phyloP scores from a whole-genome alignment of 305 asterid species.

The Fraxinus latifolia region DNA sequence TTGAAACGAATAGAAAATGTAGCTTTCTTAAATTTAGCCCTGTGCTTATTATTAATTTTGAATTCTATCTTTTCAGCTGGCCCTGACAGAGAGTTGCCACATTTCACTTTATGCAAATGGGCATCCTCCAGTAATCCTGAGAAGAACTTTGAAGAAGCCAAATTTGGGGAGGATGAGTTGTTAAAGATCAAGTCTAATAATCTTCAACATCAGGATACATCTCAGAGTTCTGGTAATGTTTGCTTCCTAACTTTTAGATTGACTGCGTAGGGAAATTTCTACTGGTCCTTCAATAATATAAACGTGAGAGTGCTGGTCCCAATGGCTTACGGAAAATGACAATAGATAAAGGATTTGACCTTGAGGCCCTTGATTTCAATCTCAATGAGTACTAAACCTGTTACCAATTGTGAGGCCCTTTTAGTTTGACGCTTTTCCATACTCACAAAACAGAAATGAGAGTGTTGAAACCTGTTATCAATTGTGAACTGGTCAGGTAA shows the following conservation, averaged over 20 bases:
- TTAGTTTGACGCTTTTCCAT: background rate
- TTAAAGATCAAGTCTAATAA: slow-evolving; percentile 32
- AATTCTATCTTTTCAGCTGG: slow-evolving; percentile 33
- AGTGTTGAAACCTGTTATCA: background rate
- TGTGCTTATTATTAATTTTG: slow-evolving; percentile 3
- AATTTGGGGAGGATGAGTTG: slow-evolving; percentile 43
- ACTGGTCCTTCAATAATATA: background rate
- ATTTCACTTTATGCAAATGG: slow-evolving; percentile 68
- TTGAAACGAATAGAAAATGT: background rate
- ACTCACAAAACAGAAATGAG: background rate
- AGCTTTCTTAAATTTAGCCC: background rate
- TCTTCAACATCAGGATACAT: slow-evolving; percentile 34
- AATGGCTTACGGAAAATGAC: background rate
- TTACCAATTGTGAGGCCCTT: background rate
- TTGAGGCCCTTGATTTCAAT: background rate
- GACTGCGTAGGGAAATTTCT: slow-evolving; percentile 8
- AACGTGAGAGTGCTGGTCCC: background rate
- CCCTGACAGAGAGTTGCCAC: slow-evolving; percentile 32
- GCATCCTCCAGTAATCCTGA: slow-evolving; percentile 43
- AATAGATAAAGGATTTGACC: background rate
- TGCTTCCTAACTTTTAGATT: background rate
- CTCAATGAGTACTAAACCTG: background rate
- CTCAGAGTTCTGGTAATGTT: slow-evolving; percentile 27
- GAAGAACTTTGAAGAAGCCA: slow-evolving; percentile 36
- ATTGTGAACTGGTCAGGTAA: background rate